phyloP scores from a whole-genome alignment of 2,329 filamentous ascomycete species.

The Botrytis byssoidea region DNA sequence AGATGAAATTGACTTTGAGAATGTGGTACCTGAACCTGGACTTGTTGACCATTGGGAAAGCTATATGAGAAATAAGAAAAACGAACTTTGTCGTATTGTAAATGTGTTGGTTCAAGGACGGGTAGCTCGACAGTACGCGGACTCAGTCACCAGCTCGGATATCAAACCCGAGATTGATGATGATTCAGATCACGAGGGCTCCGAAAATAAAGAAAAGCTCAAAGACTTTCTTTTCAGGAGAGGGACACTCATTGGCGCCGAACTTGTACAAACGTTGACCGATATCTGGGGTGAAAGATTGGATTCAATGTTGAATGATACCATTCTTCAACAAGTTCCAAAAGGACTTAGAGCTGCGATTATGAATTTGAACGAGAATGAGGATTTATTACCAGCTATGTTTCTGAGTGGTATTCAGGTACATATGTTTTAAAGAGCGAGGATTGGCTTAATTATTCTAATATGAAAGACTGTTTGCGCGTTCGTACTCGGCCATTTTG shows the following conservation, averaged over 20 bases:
- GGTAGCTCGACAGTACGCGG: constrained; percentile 17
- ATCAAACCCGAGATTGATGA: constrained; percentile 16
- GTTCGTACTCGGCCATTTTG: background rate
- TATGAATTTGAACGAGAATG: constrained; percentile 39
- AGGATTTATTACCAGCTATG: constrained; percentile 39
- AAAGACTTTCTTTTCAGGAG: constrained; percentile 12
- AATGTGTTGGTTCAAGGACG: constrained; percentile 13
- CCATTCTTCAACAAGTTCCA: constrained; percentile 38
- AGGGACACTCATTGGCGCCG: constrained; percentile 27
- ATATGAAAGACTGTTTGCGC: background rate
- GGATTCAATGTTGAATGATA: constrained; percentile 35
- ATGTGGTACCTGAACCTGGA: constrained; percentile 21
- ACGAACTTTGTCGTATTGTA: constrained; percentile 22
- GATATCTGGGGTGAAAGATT: constrained; percentile 34
- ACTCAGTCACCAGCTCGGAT: constrained; percentile 14
- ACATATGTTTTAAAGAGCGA: constrained; percentile 37
- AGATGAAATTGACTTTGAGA: constrained; percentile 27
- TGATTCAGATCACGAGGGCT: constrained; percentile 21
- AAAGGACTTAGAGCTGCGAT: constrained; percentile 37
- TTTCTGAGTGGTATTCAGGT: constrained; percentile 38
- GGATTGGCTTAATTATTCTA: background rate
- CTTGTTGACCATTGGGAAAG: constrained; percentile 23
- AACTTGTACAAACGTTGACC: constrained; percentile 35
- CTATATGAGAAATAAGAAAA: constrained; percentile 29
- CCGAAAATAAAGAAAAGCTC: constrained; percentile 16